phyloP scores from a whole-genome alignment of 805 yeast genomes.

The Tetrapisispora pingtungensis region DNA sequence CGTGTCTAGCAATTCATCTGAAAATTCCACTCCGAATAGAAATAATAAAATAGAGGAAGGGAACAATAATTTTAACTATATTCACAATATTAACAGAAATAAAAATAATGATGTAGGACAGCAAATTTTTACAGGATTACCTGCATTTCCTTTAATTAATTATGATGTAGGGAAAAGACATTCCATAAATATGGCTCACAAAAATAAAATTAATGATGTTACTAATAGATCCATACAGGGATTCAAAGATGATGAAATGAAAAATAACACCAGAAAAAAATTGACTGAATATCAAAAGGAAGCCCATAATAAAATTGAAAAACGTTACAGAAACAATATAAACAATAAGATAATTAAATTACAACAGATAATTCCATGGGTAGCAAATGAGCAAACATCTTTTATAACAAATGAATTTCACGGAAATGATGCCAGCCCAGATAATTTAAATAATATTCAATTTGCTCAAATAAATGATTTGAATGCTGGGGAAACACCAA shows the following conservation, averaged over 20 bases:
- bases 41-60: background rate
- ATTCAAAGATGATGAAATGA: background rate
- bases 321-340: constrained; percentile 60
- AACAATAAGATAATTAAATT: constrained; percentile 61
- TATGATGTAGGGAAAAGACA: background rate
- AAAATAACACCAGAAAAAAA: constrained; percentile 42
- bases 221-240: too few species aligned
- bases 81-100: background rate
- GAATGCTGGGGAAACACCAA: constrained; percentile 16
- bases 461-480: constrained; percentile 2
- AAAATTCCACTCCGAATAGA: constrained; percentile 1
- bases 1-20: constrained; percentile 11
- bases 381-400: constrained; percentile 51
- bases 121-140: background rate
- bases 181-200: background rate
- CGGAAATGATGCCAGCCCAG: constrained; percentile 28
- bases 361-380: constrained; percentile 60
- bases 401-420: constrained; percentile 21
- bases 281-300: constrained; percentile 43
- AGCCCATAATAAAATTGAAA: constrained; percentile 66
- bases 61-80: background rate
- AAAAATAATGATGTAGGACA: background rate
- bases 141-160: constrained; percentile 2
- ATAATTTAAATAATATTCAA: background rate
- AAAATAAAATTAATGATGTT: background rate